Evolutionary conservation across 1,284 basidiomycete species (phyloP), one percentile per base, ranked within the genome.

Genomic region (Chiua sp.): DNA sequence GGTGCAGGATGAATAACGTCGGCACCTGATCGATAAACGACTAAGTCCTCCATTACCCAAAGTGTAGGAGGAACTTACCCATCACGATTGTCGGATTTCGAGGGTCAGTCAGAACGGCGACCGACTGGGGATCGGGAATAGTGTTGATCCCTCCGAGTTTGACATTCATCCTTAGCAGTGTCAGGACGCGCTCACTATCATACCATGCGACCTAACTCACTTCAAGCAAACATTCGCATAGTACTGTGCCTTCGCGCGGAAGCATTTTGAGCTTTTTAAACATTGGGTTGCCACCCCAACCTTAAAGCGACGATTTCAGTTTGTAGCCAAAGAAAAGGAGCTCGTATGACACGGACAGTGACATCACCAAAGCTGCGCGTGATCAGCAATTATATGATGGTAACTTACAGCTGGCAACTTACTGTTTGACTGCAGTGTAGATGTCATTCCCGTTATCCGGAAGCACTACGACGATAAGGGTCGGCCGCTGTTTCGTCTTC

Each of bases 91-190:
- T 90, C 2, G 90, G 91, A 64, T 86, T 84, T 33, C 82, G 77
- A 2, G 85, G 82, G 65, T 93, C 90, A 0, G 84, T 83, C n/a
- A 91, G 77, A 12, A 83, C 79, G 0, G 81, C 78, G 6, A 88
- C 83, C 0, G 86, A 87, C 20, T 80, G 77, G 1, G 87, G 80
- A 54, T 88, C 87, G 0, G 89, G 90, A 49, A 92, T 80, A 4
- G 83, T 84, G 69, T 93, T 93, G 68, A 92, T 88, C 1, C 91
- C 91, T 22, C 91, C 91, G 0, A 93, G 78, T 72, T 93, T 93
- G 26, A 90, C 90, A 66, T 93, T 93, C 65, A 93, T 81, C 71
- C 91, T 93, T 65, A 11, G 49, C 3, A 13, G 12, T 42, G 4
- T 69, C 42, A 46, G 30, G 30, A 10, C 10, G 4, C 30, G 30